Evolutionary conservation across 371 early-diverging fungal species (phyloP), one percentile per base, ranked within the genome.

Genomic region (Actinomortierella ambigua): DNA sequence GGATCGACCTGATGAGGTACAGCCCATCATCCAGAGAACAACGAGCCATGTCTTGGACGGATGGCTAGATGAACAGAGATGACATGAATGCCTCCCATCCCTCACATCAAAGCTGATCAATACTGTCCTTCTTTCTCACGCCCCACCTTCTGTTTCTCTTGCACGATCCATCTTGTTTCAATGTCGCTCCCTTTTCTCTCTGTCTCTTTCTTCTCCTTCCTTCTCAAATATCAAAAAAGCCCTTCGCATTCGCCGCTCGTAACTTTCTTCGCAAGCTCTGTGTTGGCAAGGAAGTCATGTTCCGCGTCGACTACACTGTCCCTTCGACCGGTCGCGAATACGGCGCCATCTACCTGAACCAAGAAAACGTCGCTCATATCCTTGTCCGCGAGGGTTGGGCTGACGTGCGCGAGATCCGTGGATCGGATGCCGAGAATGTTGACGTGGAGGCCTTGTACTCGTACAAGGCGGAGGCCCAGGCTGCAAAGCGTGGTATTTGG

Each of bases 241-340:
- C 91, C 11, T 94, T 90, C 64, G 94, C 95, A 23, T 93, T 91
- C 68, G 91, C 87, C 50, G 80, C 96, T 28, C 91, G 97, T 26
- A 95, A 98, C 69, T 94, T 79, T 68, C 84, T 97, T 63, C 92
- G 98, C 58, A 88, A 88, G 57, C 78, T 93, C 14, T 64, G 95
- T 3, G 93, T 95, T 26, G 97, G 97, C 22, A 95, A 95, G 69
- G 91, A 94, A 57, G 94, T 97, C 44, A 75, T 81, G 56, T 95
- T 94, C 82, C 82, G 86, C 20, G 86, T 94, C 52, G 92, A 94
- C 54, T 93, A 95, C 77, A 88, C 85, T 17, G 81, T 82, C 0
- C 79, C 86, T 18, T 73, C 59, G 28, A 79, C 82, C 51, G 86
- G 85, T 20, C 88, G 93, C 53, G 93, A 94, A 63, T 92, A 88